Evolutionary conservation across 2,329 filamentous ascomycete genomes (phyloP), one percentile per base, ranked within the genome.

Genomic region (Paecilomyces sp.): DNA sequence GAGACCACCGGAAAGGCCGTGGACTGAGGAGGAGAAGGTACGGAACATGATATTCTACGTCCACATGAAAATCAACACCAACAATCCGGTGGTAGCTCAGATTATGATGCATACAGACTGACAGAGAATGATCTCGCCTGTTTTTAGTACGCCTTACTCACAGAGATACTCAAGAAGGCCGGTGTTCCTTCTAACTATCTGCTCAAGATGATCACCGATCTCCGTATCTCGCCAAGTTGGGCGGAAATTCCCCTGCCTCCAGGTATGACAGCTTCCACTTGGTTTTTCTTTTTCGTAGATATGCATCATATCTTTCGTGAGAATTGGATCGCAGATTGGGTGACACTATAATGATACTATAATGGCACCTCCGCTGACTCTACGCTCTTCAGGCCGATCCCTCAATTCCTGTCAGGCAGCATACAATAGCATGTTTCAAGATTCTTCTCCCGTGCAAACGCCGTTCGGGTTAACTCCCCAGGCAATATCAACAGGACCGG

Each of bases 21-120:
- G 75, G 75, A 72, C 73, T 34, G 75, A 78, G 69, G 75, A 77
- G 69, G 75, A 78, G 72, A 78, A 75, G 75, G 75, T 77, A 76
- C 60, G 68, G 41, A 55, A 24, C 52, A 50, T 13, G 25, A 15
- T 52, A 31, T 56, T 34, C 24, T 33, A 18, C 25, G 18, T 12
- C 54, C 9, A 47, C 28, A 55, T 22, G 25, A 18, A 22, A 55
- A 55, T n/a, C 28, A 15, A 31, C 28, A 34, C 25, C 15, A 36
- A 55, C 22, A 15, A 51, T n/a, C n/a, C 53, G 24, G 12, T 57
- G 31, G 53, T 31, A 57, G 6, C 33, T 18, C 15, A 31, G 52
- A 22, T 52, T 52, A 36, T 56, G n/a, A 57, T 34, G 2, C 47
- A 30, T 57, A 36, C 34, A 30, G n/a, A 55, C 41, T 34, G 28